Percentiles rank a stretch among this genome's conserved stretches.
Conservation (phyloP, 805 yeast species). For the Saccharomycopsis malanga region DNA sequence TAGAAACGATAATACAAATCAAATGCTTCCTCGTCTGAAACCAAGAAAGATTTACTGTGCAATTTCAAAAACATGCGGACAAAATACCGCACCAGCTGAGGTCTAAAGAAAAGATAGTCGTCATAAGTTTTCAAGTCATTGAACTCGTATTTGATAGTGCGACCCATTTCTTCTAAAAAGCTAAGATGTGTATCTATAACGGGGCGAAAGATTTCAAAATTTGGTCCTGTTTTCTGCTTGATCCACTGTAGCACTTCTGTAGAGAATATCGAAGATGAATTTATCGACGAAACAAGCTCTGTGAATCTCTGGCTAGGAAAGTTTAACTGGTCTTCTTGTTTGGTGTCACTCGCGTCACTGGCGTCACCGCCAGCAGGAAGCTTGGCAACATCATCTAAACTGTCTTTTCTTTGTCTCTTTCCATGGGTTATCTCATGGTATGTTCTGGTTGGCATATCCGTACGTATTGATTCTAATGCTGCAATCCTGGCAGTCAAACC, state of each 20-base stretch:
- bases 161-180: conserved; percentile 3
- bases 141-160: conserved; percentile 12
- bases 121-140: conserved; percentile 1
- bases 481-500: background rate
- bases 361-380: background rate
- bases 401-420: background rate
- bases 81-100: conserved; percentile 1
- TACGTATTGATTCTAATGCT: too few relatives aligned
- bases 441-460: too few relatives aligned
- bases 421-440: too few relatives aligned
- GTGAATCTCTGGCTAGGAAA: conserved; percentile 5
- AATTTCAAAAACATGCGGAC: conserved; percentile 2
- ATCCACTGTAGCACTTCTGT: conserved; percentile 6
- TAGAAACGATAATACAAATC: conserved; percentile 7
- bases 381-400: background rate
- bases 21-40: conserved; percentile 2
- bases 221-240: conserved; percentile 5
- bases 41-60: conserved; percentile 5
- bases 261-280: conserved; percentile 2
- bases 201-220: conserved; percentile 12
- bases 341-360: background rate
- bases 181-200: conserved; percentile 3
- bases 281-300: conserved; percentile 8
- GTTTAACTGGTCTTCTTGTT: background rate
- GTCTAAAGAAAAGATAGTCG: background rate